phyloP scores from a whole-genome alignment of 768 basidiomycete genomes.

The Dioszegia aurantiaca region DNA sequence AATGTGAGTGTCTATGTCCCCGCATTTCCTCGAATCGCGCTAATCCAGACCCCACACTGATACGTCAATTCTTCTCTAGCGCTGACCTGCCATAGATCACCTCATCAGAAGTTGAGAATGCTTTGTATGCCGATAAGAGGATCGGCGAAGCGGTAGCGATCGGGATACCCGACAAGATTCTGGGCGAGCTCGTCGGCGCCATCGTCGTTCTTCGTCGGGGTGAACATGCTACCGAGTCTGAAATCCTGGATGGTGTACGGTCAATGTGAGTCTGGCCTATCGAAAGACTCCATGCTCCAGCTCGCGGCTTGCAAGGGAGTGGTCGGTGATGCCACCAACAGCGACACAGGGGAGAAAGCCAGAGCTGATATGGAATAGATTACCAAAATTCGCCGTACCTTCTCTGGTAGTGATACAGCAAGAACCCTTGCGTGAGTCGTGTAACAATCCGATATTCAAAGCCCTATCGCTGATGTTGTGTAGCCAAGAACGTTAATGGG shows the following conservation, averaged over 20 bases:
- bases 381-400: slow-evolving; percentile 9
- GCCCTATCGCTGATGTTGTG: slow-evolving; percentile 9
- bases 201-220: slow-evolving; percentile 28
- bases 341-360: not conserved
- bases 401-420: slow-evolving; percentile 25
- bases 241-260: slow-evolving; percentile 19
- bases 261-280: slow-evolving; percentile 12
- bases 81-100: slow-evolving; percentile 27
- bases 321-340: no score
- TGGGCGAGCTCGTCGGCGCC: slow-evolving; percentile 41
- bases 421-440: slow-evolving; percentile 32
- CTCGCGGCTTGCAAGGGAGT: no score
- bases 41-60: no score
- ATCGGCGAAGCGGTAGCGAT: slow-evolving; percentile 39
- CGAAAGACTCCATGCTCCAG: no score
- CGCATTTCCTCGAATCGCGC: not conserved
- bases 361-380: slow-evolving; percentile 6
- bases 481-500: slow-evolving; percentile 43
- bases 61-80: no score
- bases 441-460: not conserved
- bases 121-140: slow-evolving; percentile 31
- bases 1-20: slow-evolving; percentile 33
- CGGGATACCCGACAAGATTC: slow-evolving; percentile 29
- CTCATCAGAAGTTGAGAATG: slow-evolving; percentile 43
- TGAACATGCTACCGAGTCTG: slow-evolving; percentile 15